Evolutionary conservation across 1,139 yeast genomes (phyloP).

Genomic region (Zygosaccharomyces sapae): DNA sequence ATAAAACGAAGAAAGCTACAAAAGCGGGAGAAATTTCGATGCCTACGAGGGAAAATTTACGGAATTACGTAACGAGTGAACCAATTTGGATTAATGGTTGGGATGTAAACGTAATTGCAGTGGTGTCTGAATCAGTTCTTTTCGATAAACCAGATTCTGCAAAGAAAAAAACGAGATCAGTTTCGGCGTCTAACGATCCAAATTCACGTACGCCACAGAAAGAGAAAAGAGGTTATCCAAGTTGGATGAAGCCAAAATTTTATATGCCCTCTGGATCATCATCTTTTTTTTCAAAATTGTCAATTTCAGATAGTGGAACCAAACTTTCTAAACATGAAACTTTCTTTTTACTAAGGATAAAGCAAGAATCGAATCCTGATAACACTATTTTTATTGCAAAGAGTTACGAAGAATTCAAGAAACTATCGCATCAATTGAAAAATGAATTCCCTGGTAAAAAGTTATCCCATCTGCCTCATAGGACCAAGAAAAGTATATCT

Average conservation of each 20-base stretch:
- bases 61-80: conserved; percentile 44
- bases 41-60: conserved; percentile 53
- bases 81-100: conserved; percentile 54
- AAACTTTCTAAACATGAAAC: conserved; percentile 9
- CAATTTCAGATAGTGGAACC: conserved; percentile 18
- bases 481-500: conserved; percentile 42
- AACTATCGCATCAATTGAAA: conserved; percentile 49
- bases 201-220: conserved; percentile 7
- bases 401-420: conserved; percentile 62
- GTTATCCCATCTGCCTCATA: conserved; percentile 59
- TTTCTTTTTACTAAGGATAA: conserved; percentile 10
- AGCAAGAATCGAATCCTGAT: conserved; percentile 21
- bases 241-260: conserved; percentile 37
- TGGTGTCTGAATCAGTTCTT: conserved; percentile 34
- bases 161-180: conserved; percentile 12
- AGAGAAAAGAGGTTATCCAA: conserved; percentile 9
- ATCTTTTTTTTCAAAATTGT: conserved; percentile 30
- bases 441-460: conserved; percentile 65
- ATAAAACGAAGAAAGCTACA: conserved; percentile 29
- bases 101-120: conserved; percentile 64
- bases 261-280: conserved; percentile 24
- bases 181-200: neutral
- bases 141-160: conserved; percentile 11
- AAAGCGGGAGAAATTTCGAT: conserved; percentile 40
- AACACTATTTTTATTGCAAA: conserved; percentile 51